These are phyloP conservation scores for Dipteronia dyeriana DNA, from an alignment of 345 rosid species.

Conservation along the genomic window DNA sequence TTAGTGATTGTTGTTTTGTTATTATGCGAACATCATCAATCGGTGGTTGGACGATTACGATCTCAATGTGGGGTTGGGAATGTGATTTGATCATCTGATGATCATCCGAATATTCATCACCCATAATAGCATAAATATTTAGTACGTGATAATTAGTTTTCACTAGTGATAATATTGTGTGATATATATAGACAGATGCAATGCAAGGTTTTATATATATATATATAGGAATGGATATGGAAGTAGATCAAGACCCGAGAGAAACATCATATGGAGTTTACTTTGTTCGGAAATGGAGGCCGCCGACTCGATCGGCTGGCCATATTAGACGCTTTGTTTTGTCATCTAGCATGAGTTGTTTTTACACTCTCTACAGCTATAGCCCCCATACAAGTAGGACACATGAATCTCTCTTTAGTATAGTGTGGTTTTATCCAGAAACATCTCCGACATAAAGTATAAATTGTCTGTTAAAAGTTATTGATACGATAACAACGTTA, in stretches of 20 bases:
- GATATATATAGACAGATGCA: background rate
- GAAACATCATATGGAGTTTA: background rate
- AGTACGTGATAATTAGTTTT: background rate
- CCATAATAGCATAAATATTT: background rate
- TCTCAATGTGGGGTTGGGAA: background rate
- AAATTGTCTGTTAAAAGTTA: too few relatives aligned
- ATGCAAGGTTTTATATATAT: too few relatives aligned
- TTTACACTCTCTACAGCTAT: constrained; percentile 29
- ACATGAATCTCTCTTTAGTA: background rate
- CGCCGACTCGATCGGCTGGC: constrained; percentile 3
- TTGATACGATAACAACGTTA: too few relatives aligned
- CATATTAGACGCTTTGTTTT: constrained; percentile 15
- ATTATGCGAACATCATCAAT: background rate
- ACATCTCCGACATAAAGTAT: too few relatives aligned
- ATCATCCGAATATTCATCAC: background rate
- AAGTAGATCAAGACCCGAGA: background rate
- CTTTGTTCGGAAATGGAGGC: background rate
- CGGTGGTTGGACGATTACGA: constrained; percentile 12
- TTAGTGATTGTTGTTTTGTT: background rate
- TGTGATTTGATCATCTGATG: background rate
- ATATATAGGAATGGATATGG: background rate
- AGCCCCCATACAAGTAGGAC: constrained; percentile 4
- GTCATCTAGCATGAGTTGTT: constrained; percentile 20
- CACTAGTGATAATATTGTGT: background rate
- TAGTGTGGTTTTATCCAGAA: too few relatives aligned